These are phyloP conservation scores for Aspergillus flavus DNA, from an alignment of 2,329 filamentous ascomycete genomes.

Conservation along the genomic window DNA sequence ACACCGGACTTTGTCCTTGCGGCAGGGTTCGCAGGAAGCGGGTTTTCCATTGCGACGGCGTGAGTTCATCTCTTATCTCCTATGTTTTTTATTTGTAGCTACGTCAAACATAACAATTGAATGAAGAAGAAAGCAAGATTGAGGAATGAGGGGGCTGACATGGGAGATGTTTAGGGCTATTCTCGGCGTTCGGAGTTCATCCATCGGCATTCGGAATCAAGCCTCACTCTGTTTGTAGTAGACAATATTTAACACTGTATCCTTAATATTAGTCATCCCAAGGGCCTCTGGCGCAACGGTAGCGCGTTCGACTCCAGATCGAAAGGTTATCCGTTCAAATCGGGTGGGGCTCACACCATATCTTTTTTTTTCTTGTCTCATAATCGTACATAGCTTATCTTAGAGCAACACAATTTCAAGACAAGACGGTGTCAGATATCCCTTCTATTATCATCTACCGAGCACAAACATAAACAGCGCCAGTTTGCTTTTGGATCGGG, in stretches of 20 bases:
- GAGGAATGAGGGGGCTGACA: neutral
- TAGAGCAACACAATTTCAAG: too few relatives aligned
- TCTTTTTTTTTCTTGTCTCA: too few relatives aligned
- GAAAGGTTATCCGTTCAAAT: neutral
- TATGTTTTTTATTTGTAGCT: neutral
- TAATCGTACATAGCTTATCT: too few relatives aligned
- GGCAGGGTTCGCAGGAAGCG: conserved; percentile 37
- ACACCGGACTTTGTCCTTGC: conserved; percentile 36
- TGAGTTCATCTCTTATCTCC: conserved; percentile 11
- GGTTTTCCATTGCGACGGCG: conserved; percentile 34
- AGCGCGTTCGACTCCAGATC: neutral
- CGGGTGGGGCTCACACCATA: neutral
- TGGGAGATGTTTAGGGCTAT: neutral
- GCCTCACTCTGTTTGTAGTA: neutral
- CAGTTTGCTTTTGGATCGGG: too few relatives aligned
- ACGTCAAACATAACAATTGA: neutral
- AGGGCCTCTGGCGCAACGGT: conserved; percentile 2
- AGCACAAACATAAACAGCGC: too few relatives aligned
- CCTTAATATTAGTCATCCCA: too few relatives aligned
- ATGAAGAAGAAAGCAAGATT: neutral
- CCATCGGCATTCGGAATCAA: neutral
- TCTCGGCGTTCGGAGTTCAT: neutral
- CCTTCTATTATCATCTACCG: too few relatives aligned
- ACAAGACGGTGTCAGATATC: too few relatives aligned
- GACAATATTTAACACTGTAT: too few relatives aligned